Evolutionary conservation across 441 rosid genomes (phyloP).

Genomic region (Capsella rubella): DNA sequence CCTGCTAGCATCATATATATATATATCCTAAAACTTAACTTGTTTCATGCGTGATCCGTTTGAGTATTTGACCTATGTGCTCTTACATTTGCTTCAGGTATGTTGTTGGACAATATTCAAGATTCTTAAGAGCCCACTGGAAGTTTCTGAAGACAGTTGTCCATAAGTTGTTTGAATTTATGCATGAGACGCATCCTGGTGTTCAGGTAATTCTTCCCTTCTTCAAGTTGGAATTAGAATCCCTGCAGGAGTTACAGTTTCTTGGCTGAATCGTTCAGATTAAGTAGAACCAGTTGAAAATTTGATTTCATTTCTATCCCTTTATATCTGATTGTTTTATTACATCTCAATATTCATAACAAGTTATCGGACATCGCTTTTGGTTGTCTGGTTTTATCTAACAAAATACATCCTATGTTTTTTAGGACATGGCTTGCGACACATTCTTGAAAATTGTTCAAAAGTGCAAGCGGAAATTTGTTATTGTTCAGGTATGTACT

Average conservation of each 20-base stretch:
- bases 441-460: conserved; percentile 99
- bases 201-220: conserved; percentile 74
- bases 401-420: conserved; percentile 1
- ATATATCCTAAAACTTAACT: conserved; percentile 5
- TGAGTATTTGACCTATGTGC: conserved; percentile 26
- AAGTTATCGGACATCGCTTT: neutral
- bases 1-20: conserved; percentile 14
- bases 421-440: conserved; percentile 99
- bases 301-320: conserved; percentile 9
- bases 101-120: conserved; percentile 99
- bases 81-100: conserved; percentile 64
- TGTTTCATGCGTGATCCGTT: conserved; percentile 24
- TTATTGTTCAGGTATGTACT: conserved; percentile 83
- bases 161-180: conserved; percentile 97
- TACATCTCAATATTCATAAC: conserved; percentile 13
- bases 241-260: conserved; percentile 1
- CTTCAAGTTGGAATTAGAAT: conserved; percentile 18
- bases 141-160: conserved; percentile 99
- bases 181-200: conserved; percentile 99
- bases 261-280: conserved; percentile 25
- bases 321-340: conserved; percentile 2
- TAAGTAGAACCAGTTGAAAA: conserved; percentile 8
- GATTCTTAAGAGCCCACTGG: conserved; percentile 99
- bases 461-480: conserved; percentile 99
- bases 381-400: conserved; percentile 6